Conservation (phyloP, 1,139 yeast species). For the Groenewaldozyma sp. region DNA sequence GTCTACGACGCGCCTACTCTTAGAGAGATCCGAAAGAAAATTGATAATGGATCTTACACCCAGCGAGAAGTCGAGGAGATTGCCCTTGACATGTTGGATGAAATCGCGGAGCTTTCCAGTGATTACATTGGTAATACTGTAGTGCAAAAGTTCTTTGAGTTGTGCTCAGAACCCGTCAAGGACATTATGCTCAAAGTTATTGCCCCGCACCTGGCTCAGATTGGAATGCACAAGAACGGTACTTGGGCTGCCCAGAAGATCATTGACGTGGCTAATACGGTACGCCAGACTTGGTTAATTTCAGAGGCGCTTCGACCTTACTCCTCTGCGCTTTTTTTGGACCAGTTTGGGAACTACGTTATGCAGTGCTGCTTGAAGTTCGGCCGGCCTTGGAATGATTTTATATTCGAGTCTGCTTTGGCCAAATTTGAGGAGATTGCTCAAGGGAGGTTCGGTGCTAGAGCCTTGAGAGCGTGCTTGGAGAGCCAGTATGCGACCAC, state of each 20-base stretch:
- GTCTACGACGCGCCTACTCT: constrained; percentile 84
- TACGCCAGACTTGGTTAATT: constrained; percentile 63
- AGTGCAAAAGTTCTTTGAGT: constrained; percentile 79
- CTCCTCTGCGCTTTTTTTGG: constrained; percentile 78
- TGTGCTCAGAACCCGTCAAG: constrained; percentile 61
- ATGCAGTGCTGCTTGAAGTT: constrained; percentile 89
- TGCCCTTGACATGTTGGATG: constrained; percentile 77
- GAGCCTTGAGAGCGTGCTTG: constrained; percentile 87
- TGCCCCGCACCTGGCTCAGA: constrained; percentile 74
- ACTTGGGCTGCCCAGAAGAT: constrained; percentile 99
- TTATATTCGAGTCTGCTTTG: constrained; percentile 76
- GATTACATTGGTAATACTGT: constrained; percentile 95
- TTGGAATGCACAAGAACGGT: constrained; percentile 95
- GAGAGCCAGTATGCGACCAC: constrained; percentile 60
- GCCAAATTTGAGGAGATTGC: constrained; percentile 75
- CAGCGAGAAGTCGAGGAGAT: constrained; percentile 66
- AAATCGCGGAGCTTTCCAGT: constrained; percentile 81
- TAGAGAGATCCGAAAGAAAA: constrained; percentile 43
- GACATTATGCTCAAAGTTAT: constrained; percentile 75
- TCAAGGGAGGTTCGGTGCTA: constrained; percentile 86
- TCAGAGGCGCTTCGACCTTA: constrained; percentile 69
- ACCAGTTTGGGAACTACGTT: constrained; percentile 94
- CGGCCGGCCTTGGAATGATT: constrained; percentile 81
- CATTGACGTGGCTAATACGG: constrained; percentile 61
- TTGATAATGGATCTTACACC: constrained; percentile 36